A percentile compares a stretch with the other conserved stretches of the same genome.
Evolutionary conservation across 441 rosid genomes (phyloP).

Genomic region (Dalechampia spathulata): DNA sequence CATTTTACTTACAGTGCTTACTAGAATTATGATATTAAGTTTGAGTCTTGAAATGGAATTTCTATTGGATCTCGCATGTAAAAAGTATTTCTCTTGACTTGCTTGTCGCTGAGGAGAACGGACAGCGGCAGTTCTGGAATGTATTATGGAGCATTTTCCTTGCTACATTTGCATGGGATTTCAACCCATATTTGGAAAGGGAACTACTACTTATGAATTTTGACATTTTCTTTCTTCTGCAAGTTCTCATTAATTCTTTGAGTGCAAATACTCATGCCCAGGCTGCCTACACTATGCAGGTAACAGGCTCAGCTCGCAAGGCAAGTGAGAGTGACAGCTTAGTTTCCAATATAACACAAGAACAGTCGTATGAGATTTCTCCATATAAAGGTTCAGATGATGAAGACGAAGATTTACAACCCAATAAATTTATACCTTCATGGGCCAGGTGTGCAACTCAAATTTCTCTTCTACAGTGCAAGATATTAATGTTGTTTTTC

Average conservation of each 20-base stretch:
- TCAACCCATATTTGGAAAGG: neutral
- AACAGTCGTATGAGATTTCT: constrained; percentile 78
- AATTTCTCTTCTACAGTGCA: neutral
- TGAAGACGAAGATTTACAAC: constrained; percentile 47
- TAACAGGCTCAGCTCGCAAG: constrained; percentile 20
- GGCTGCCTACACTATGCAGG: constrained; percentile 30
- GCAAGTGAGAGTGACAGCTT: constrained; percentile 17
- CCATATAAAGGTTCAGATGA: constrained; percentile 91
- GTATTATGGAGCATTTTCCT: neutral
- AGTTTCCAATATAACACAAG: constrained; percentile 22
- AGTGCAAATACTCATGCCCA: constrained; percentile 11
- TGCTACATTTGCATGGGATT: constrained; percentile 1
- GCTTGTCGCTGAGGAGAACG: neutral
- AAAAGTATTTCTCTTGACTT: neutral
- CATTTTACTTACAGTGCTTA: neutral
- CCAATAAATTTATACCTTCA: constrained; percentile 64
- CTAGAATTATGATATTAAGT: neutral
- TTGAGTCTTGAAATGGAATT: neutral
- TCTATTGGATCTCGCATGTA: neutral
- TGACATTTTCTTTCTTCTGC: neutral
- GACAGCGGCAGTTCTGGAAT: neutral
- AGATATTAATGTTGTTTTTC: neutral
- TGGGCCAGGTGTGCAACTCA: constrained; percentile 68
- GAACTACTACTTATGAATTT: neutral
- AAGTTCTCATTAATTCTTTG: neutral